These are phyloP conservation scores for Casuarina equisetifolia DNA, from an alignment of 306 rosid genomes.

Conservation along the genomic window DNA sequence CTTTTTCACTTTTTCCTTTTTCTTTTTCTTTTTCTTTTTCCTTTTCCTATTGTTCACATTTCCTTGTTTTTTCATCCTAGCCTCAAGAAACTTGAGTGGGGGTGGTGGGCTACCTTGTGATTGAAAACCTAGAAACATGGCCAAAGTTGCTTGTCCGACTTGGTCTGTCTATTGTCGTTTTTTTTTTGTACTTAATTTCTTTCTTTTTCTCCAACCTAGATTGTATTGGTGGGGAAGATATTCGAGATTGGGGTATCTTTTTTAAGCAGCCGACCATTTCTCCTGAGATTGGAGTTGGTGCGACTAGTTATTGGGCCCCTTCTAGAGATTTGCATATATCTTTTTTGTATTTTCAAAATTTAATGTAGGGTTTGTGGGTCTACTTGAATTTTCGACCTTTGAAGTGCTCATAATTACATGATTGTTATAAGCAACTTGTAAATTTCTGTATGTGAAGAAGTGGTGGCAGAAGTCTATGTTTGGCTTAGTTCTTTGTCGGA, in stretches of 20 bases:
- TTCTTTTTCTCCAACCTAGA: slow-evolving; percentile 6
- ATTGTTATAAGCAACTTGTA: slow-evolving; percentile 23
- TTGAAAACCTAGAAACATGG: slow-evolving; percentile 34
- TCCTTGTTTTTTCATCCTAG: slow-evolving; percentile 29
- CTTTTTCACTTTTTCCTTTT: not conserved
- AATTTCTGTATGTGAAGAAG: slow-evolving; percentile 18
- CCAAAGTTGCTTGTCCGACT: slow-evolving; percentile 32
- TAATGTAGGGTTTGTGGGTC: slow-evolving; percentile 18
- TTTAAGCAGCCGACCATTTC: slow-evolving; percentile 28
- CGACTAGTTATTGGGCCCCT: slow-evolving; percentile 19
- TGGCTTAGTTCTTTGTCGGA: not conserved
- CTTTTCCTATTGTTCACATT: slow-evolving; percentile 1
- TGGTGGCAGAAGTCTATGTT: slow-evolving; percentile 8
- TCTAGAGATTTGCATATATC: not conserved
- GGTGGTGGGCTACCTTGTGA: slow-evolving; percentile 43
- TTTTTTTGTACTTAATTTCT: not conserved
- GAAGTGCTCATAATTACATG: not conserved
- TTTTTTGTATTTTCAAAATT: slow-evolving; percentile 1
- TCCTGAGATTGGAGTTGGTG: slow-evolving; percentile 25
- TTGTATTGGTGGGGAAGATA: slow-evolving; percentile 30
- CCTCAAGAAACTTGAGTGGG: slow-evolving; percentile 49
- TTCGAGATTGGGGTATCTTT: slow-evolving; percentile 23
- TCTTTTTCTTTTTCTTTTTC: not conserved
- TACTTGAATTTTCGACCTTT: slow-evolving; percentile 12
- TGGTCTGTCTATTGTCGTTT: not conserved